Base-by-base conservation (phyloP, 2,329 filamentous ascomycete genomes). In the Paracamarosporium sp. region DNA sequence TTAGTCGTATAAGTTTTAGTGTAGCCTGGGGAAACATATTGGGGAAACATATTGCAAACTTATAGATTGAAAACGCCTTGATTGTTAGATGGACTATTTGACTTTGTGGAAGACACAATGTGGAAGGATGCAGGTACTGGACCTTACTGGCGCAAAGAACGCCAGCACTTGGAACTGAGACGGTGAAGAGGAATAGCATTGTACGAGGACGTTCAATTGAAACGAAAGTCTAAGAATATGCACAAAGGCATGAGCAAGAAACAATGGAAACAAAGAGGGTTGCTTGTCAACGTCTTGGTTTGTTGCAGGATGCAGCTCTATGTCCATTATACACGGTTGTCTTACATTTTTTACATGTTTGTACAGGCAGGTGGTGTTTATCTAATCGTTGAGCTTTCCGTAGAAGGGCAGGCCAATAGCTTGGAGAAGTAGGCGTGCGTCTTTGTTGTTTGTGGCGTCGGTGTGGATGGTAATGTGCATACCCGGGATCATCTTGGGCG, bases 401-500 rank as follows among this genome's bases (percentile, higher is more conserved):
- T 91, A 86, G 76, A 97, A 97, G 0, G 93, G 93, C 61, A 95
- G 79, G 30, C 91, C 91, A 59, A 93, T 79, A 12, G 89, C 81
- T 68, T 86, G 85, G 55, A 93, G 81, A 52, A 97, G 83, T 58
- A 97, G 79, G 66, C 91, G 86, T 7, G 91, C 93, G 69, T 97
- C 93, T 68, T 89, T 88, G 76, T 97, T 92, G 27, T 90, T 94
- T 25, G 84, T 92, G 40, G 92, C 93, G 27, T 90, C 90, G 1
- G 93, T 97, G 77, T 95, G 89, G 54, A 97, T 83, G 56, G 89
- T 90, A 67, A 97, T 86, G 69, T 95, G 87, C 75, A 89, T 90
- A 74, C 93, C 93, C 15, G 93, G 91, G 66, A 97, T 90, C 89
- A 95, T 89, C 79, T 86, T 86, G 5, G 85, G 82, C 4, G 85